Base-by-base conservation (phyloP, 2,329 filamentous ascomycete genomes). In the Cladosporium phlei region DNA sequence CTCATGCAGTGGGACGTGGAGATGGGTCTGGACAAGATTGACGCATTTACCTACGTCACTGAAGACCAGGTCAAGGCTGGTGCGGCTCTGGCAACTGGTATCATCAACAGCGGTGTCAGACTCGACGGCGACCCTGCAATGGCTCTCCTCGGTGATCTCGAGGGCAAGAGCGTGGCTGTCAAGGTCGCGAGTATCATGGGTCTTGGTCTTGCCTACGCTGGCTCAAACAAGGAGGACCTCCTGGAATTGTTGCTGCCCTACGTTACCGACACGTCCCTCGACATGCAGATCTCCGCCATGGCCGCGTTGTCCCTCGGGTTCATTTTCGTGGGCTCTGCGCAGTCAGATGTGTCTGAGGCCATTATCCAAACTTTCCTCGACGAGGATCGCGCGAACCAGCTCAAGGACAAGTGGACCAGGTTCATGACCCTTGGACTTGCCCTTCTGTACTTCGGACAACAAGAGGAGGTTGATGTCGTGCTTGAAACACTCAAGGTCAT, bases 381-480 rank as follows among this genome's bases (percentile, higher is more conserved):
- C 56, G 91, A 97, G 49, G 91, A 97, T 50, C 82, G 90, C 48
- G 85, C 86, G 69, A 84, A 80, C 61, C 90, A 95, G 66, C 75
- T 98, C 51, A 96, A 94, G 57, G 88, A 97, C 70, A 98, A 97
- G 71, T 98, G 93, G 93, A 93, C 90, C 24, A 83, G 93, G 14
- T 98, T 98, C 72, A 85, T 98, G 73, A 90, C 88, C 16, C 83
- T 98, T 32, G 93, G 93, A 54, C 78, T 98, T 52, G 93, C 91
- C 2, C 78, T 98, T 20, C 76, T 98, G 21, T 98, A 89, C 78
- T 97, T 98, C 59, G 93, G 93, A 29, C 85, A 88, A 54, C 93
- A 98, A 69, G 93, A 98, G 67, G 91, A 97, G 66, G 93, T 97
- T n/a, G 93, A 98, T 60, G 91, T 97, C 48, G 90, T 97, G 55